Percentiles rank a stretch among this genome's conserved stretches.
These are phyloP conservation scores for Hymenoscyphus scutula DNA, from an alignment of 2,329 filamentous ascomycete species.

Conservation along the genomic window DNA sequence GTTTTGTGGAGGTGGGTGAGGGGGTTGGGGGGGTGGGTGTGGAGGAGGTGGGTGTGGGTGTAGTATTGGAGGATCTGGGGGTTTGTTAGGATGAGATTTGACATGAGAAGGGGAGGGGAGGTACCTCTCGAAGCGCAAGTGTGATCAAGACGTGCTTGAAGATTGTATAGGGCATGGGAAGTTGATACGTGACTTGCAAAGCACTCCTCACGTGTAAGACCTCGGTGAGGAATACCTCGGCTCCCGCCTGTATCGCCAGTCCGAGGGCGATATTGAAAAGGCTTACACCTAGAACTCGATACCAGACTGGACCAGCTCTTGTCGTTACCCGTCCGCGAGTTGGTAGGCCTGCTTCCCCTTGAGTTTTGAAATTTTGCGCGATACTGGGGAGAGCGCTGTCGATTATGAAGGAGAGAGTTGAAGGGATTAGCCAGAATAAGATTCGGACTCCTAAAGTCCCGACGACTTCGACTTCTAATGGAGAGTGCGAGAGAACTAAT, in stretches of 20 bases:
- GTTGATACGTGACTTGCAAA: slow-evolving; percentile 55
- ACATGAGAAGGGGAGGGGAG: not conserved
- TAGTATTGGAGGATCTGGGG: slow-evolving; percentile 68
- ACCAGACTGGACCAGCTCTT: slow-evolving; percentile 42
- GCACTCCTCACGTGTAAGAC: slow-evolving; percentile 52
- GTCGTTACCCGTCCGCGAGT: slow-evolving; percentile 40
- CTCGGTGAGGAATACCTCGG: slow-evolving; percentile 55
- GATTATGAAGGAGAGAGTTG: slow-evolving; percentile 68
- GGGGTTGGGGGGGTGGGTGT: slow-evolving; percentile 43
- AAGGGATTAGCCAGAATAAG: slow-evolving; percentile 71
- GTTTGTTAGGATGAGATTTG: slow-evolving; percentile 14
- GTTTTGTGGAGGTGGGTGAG: slow-evolving; percentile 45
- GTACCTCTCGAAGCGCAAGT: slow-evolving; percentile 53
- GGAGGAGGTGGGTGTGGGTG: slow-evolving; percentile 70
- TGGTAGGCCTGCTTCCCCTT: slow-evolving; percentile 52
- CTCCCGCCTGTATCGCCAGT: slow-evolving; percentile 50
- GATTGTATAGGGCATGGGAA: slow-evolving; percentile 65
- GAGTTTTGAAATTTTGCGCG: slow-evolving; percentile 65
- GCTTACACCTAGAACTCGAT: slow-evolving; percentile 51
- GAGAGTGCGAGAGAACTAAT: slow-evolving; percentile 72
- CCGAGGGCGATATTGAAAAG: slow-evolving; percentile 54
- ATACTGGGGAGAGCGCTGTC: slow-evolving; percentile 70
- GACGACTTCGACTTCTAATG: slow-evolving; percentile 71
- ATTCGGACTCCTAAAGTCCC: slow-evolving; percentile 66
- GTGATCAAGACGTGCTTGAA: slow-evolving; percentile 52